Evolutionary conservation across 2,329 filamentous ascomycete species (phyloP), one percentile per base, ranked within the genome.

Genomic region (Boeremia exigua): DNA sequence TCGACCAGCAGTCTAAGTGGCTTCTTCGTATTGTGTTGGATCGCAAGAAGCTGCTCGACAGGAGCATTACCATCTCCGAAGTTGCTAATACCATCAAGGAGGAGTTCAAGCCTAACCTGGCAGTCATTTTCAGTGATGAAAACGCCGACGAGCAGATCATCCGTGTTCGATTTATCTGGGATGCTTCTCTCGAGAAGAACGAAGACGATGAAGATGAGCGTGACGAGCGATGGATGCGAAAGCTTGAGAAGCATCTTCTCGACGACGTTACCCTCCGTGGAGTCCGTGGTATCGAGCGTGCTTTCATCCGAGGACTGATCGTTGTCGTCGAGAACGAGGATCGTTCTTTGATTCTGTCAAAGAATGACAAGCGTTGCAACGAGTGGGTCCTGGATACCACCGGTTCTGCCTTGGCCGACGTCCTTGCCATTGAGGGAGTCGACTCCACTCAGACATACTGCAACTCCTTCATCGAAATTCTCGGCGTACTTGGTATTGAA

Each of bases 311-410:
- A 75, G 67, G 69, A 33, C 67, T 75, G 25, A 58, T 60, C 17
- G 56, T 63, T 7, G 54, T 73, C 32, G 58, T 62, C 14, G 88
- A 89, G 74, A 90, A 91, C 67, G 84, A 84, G 0, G 87, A 93
- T 59, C 93, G 92, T 37, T 84, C 88, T 7, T 81, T 97, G 51
- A 80, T 90, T 58, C 88, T 89, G 60, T 86, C 84, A 72, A 95
- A 91, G 78, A 84, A 85, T 37, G 88, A 94, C 67, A 81, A 84
- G 2, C 81, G 85, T 29, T 97, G 93, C 79, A 88, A 90, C 61
- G 93, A 98, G 75, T 97, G 92, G 92, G 95, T 95, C 72, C 84
- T 99, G 49, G 95, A 99, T 77, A 99, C 96, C 5, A 92, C 88
- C 57, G 95, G 95, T 70, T 96, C 93, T 37, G 85, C 93, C 39